Base-by-base conservation (phyloP, 1,284 basidiomycete species). In the Cystobasidiaceae sp. region DNA sequence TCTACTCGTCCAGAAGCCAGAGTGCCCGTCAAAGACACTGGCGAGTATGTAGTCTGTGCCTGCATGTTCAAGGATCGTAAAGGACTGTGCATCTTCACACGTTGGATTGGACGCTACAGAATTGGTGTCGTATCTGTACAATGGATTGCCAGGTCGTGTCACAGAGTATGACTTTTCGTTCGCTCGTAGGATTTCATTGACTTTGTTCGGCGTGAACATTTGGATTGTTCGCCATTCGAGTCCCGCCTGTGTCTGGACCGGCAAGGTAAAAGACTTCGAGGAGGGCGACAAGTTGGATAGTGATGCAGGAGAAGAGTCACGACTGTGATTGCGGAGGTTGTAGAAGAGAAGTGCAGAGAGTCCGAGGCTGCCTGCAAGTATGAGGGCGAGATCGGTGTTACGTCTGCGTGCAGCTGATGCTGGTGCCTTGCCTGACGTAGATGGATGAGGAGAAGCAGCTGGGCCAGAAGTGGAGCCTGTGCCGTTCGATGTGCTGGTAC, bases 1-100 rank as follows among this genome's bases (percentile, higher is more conserved):
- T 64, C 85, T 83, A 4, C 90, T 92, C 0, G 96, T 98, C 63
- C 90, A 83, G 69, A 74, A 82, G 0, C 92, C 96, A 1, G 85
- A 82, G 75, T 98, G 96, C 1, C 96, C 96, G 74, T 98, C 96
- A 63, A 71, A 71, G 11, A 71, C 68, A 44, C 69, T 69, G 43
- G 68, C 57, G n/a, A 71, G 55, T 32, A 73, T 59, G 57, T 73
- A 71, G 13, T 70, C 69, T 32, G 63, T 43, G 7, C 52, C 30
- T 70, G 66, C 48, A 69, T 70, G 48, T 34, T 63, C 28, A 50
- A 58, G 79, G 65, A 94, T 80, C 62, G 86, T 84, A 64, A 84
- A 83, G 2, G 88, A 84, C 70, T 86, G 83, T 19, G 90, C 85
- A 75, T 97, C 93, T 77, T 97, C 93, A 62, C 94, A 87, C 17